These are phyloP conservation scores for Phtheirospermum japonicum DNA, from an alignment of 257 asterid species.

Conservation along the genomic window DNA sequence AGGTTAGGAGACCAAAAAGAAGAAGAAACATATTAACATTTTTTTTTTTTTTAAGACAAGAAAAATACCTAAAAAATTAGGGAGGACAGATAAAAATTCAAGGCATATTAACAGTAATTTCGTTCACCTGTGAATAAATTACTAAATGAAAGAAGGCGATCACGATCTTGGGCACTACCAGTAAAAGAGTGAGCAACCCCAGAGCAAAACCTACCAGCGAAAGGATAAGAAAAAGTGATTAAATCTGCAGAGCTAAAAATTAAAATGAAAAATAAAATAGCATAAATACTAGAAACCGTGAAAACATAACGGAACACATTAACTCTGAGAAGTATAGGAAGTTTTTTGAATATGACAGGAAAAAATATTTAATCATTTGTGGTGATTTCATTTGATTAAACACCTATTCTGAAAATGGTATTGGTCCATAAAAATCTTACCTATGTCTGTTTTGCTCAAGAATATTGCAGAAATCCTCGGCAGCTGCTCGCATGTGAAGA, in stretches of 20 bases:
- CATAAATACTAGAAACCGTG: slow-evolving; percentile 8
- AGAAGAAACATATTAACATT: too few relatives aligned
- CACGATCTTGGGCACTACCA: slow-evolving; percentile 82
- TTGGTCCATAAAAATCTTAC: slow-evolving; percentile 36
- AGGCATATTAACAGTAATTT: slow-evolving; percentile 19
- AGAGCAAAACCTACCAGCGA: slow-evolving; percentile 56
- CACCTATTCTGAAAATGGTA: slow-evolving; percentile 19
- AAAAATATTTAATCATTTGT: slow-evolving; percentile 1
- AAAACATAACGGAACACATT: slow-evolving; percentile 1
- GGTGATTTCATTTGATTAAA: background rate
- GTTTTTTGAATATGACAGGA: background rate
- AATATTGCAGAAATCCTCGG: slow-evolving; percentile 77
- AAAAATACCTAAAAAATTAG: background rate
- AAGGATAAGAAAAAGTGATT: slow-evolving; percentile 8
- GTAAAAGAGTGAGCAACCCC: slow-evolving; percentile 97
- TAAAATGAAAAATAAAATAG: slow-evolving; percentile 3
- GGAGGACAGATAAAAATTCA: slow-evolving; percentile 22
- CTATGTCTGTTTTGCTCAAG: slow-evolving; percentile 61
- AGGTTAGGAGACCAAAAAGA: too few relatives aligned
- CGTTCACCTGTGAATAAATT: slow-evolving; percentile 70
- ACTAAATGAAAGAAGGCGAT: slow-evolving; percentile 65
- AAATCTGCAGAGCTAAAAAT: slow-evolving; percentile 6
- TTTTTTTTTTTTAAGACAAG: too few relatives aligned
- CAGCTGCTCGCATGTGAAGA: slow-evolving; percentile 99
- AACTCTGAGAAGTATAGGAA: background rate